A percentile compares a stretch with the other conserved stretches of the same genome.
These are phyloP conservation scores for Pulveroboletus sp. DNA, from an alignment of 768 basidiomycete genomes.

Conservation along the genomic window DNA sequence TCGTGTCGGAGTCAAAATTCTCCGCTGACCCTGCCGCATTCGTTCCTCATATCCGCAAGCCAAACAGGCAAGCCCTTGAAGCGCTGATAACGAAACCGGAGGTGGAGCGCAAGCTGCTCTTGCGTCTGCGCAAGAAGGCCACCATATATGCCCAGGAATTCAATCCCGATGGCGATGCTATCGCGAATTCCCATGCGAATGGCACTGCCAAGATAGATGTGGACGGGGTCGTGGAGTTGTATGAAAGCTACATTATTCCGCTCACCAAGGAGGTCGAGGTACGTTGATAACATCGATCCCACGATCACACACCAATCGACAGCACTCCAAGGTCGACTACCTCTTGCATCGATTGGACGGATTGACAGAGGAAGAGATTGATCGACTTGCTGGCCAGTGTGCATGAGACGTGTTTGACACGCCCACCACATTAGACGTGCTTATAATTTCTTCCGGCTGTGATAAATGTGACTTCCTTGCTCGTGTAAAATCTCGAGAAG, in stretches of 20 bases:
- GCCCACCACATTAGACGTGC: neutral
- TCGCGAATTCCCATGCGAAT: slow-evolving; percentile 31
- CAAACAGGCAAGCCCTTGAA: slow-evolving; percentile 74
- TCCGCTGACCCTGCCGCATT: slow-evolving; percentile 78
- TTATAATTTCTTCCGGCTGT: slow-evolving; percentile 1
- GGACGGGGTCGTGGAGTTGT: slow-evolving; percentile 88
- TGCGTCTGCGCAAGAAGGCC: slow-evolving; percentile 82
- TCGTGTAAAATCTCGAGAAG: slow-evolving; percentile 4
- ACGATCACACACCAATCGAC: neutral
- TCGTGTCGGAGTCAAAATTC: slow-evolving; percentile 98
- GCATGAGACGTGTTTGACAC: slow-evolving; percentile 8
- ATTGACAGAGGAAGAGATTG: slow-evolving; percentile 74
- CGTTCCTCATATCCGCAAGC: slow-evolving; percentile 83
- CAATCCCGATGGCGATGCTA: slow-evolving; percentile 56
- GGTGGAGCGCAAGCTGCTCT: slow-evolving; percentile 81
- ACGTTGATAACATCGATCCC: slow-evolving; percentile 20
- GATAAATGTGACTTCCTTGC: slow-evolving; percentile 3
- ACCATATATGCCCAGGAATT: slow-evolving; percentile 79
- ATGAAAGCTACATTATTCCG: slow-evolving; percentile 94
- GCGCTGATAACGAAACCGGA: slow-evolving; percentile 95
- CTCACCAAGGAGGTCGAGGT: slow-evolving; percentile 99
- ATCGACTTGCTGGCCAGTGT: slow-evolving; percentile 40
- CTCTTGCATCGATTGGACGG: slow-evolving; percentile 87
- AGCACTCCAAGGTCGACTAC: slow-evolving; percentile 75
- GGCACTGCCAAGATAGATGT: slow-evolving; percentile 75